These are phyloP conservation scores for Prunus mira DNA, from an alignment of 306 rosid genomes.

Conservation along the genomic window DNA sequence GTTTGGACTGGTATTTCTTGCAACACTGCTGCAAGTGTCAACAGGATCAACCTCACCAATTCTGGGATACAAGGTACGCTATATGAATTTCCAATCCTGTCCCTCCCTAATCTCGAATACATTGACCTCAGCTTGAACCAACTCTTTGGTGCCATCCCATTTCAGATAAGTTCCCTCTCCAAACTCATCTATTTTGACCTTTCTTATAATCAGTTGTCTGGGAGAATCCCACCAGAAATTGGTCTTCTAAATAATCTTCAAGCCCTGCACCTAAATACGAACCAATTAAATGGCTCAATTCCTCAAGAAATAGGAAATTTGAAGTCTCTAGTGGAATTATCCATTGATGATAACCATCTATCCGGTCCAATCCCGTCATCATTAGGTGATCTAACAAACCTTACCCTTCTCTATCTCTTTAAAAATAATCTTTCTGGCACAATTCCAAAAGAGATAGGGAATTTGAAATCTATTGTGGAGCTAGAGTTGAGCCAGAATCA, in stretches of 20 bases:
- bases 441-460: neutral
- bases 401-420: neutral
- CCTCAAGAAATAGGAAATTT: neutral
- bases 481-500: neutral
- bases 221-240: constrained; percentile 20
- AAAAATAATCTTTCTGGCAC: neutral
- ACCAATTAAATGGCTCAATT: constrained; percentile 1
- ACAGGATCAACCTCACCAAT: constrained; percentile 10
- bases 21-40: constrained; percentile 11
- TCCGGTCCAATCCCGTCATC: constrained; percentile 6
- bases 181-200: constrained; percentile 24
- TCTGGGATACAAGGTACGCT: constrained; percentile 30
- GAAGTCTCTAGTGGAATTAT: neutral
- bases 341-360: neutral
- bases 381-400: neutral
- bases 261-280: neutral
- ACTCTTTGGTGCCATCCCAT: constrained; percentile 14
- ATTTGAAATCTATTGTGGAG: neutral
- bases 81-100: constrained; percentile 11
- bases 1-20: constrained; percentile 27
- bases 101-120: constrained; percentile 14
- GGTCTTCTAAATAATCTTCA: neutral
- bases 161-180: constrained; percentile 13
- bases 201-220: constrained; percentile 12
- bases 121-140: constrained; percentile 20